Evolutionary conservation across 352 stramenopile species (phyloP), one percentile per base, ranked within the genome.

Genomic region (Pythium brachiatum): DNA sequence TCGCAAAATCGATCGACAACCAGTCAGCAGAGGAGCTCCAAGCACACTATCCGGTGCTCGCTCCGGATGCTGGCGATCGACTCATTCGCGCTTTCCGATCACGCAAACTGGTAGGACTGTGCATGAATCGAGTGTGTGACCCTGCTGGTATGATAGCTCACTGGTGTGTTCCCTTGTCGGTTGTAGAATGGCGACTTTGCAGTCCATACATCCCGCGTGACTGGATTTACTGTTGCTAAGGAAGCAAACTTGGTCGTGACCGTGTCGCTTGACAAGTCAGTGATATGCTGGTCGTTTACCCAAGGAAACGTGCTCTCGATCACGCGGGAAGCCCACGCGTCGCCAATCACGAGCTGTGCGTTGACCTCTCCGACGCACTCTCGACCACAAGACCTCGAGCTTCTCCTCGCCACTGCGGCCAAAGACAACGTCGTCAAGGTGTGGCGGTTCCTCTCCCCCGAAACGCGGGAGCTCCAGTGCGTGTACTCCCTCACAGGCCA

Each of bases 381-480:
- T 9, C 38, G 23, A 21, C 26, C 38, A 9, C 70, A 60, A 15
- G 44, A 72, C 51, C 36, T 65, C 1, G 64, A 83, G 1, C 69
- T 81, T 32, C 34, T 87, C 4, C 54, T 88, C 13, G 77, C 78
- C 5, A 90, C 79, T 16, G 76, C 76, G 25, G 81, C 64, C 8
- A 79, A 76, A 20, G 81, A 88, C 62, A 88, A 88, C 25, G 53
- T 86, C n/a, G 72, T 88, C 25, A 90, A 88, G 57, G 66, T 90
- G 0, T 88, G 81, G 81, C 58, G 69, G 1, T 47, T 68, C 46
- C 12, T 36, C 3, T 31, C 32, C 18, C 27, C 3, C 62, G 69
- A 55, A 11, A 64, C 53, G 3, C 13, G 43, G 1, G 18, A 36
- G 1, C 47, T 70, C 0, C 68, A 87, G 44, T 83, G 72, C 23